These are phyloP conservation scores for Boletus fagicola DNA, from an alignment of 768 basidiomycete species.

Conservation along the genomic window DNA sequence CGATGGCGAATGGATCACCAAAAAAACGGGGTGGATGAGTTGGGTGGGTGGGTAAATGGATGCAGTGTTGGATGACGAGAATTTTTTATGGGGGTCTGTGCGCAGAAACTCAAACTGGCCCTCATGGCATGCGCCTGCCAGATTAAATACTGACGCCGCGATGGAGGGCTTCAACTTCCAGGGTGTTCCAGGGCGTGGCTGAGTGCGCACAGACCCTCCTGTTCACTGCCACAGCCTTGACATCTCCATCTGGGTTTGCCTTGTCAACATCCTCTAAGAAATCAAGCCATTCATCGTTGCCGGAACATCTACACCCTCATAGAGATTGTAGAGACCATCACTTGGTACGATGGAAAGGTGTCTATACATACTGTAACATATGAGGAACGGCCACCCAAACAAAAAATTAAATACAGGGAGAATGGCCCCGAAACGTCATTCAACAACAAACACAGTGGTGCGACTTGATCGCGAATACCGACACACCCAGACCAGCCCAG, in stretches of 20 bases:
- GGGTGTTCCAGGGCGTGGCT: neutral
- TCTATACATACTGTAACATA: no score
- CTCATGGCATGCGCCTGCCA: constrained; percentile 20
- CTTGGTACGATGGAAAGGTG: no score
- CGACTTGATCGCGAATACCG: no score
- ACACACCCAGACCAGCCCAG: no score
- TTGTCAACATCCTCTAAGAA: no score
- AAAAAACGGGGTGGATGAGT: neutral
- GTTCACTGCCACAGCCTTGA: neutral
- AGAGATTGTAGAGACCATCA: no score
- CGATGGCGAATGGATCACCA: neutral
- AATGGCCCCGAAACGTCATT: no score
- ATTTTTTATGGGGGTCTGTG: constrained; percentile 23
- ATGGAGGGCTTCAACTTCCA: constrained; percentile 3
- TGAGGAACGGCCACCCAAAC: no score
- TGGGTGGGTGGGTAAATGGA: neutral
- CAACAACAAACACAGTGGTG: no score
- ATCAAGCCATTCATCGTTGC: no score
- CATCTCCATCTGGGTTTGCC: neutral
- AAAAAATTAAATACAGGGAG: no score
- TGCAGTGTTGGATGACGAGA: constrained; percentile 7
- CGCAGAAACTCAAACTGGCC: constrained; percentile 20
- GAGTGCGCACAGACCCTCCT: neutral
- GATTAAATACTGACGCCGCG: constrained; percentile 21
- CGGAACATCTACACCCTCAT: no score